Evolutionary conservation across 192 early-diverging fungal species (phyloP), one percentile per base, ranked within the genome.

Genomic region (Helicostylum pulchrum): DNA sequence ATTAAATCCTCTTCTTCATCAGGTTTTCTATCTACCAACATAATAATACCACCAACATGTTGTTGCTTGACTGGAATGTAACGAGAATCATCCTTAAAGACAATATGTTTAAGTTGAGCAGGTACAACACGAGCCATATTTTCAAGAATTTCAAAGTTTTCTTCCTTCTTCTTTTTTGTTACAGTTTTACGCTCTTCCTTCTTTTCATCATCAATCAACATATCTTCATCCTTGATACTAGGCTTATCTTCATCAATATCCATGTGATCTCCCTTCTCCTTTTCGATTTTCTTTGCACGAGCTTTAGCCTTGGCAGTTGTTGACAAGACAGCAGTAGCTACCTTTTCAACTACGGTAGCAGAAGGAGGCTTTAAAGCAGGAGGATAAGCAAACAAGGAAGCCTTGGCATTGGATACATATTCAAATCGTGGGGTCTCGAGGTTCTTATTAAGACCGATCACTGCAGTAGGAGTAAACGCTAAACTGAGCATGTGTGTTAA

Each of bases 231-330:
- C 47, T 82, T 64, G 21, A 42, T 45, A 34, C 64, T 75, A 23
- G 77, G 78, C 63, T 87, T 79, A 68, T 84, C 83, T 42, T 84
- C 82, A 51, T 73, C 71, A 36, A 65, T 62, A 59, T 84, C 78
- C 67, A 81, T 78, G 9, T 56, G 70, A 50, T 83, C 80, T 32
- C 77, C 83, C 73, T 94, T 92, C 57, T 82, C 85, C 43, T 90
- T 87, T 72, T 92, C 90, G 1, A 73, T 74, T 75, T 91, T 92
- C 77, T 90, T 92, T 8, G 89, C 90, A 31, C 89, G 77, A 10
- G 94, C 92, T 70, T 89, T 89, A 5, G 92, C 88, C 80, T 93
- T 97, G 43, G 92, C 93, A 11, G 97, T 98, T 5, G 96, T 97
- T 26, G 94, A 96, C 50, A 99, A 80, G 17, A 98, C 93, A 1